phyloP scores from a whole-genome alignment of 768 basidiomycete species.

The Crepidotus variabilis region DNA sequence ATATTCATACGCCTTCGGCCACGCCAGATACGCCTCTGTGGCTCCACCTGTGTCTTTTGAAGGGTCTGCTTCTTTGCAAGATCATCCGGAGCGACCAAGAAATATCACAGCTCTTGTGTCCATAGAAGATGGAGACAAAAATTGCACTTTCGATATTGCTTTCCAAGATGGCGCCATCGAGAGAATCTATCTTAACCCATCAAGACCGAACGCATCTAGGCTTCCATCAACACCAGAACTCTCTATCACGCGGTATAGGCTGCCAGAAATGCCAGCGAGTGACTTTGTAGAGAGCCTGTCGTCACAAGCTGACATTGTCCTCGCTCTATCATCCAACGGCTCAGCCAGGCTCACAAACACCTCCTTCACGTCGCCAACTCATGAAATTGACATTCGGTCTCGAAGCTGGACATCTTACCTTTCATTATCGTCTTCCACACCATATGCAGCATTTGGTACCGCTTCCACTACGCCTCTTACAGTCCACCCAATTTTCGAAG shows the following conservation, averaged over 20 bases:
- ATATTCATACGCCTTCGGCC: conserved; percentile 52
- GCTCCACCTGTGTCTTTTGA: conserved; percentile 45
- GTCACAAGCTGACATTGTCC: conserved; percentile 35
- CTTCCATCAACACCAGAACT: conserved; percentile 5
- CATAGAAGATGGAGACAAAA: conserved; percentile 37
- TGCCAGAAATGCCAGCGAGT: conserved; percentile 29
- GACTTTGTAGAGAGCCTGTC: conserved; percentile 58
- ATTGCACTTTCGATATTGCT: conserved; percentile 48
- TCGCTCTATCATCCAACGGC: conserved; percentile 51
- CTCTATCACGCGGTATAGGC: conserved; percentile 19
- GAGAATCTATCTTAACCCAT: conserved; percentile 27
- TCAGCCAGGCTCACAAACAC: conserved; percentile 10
- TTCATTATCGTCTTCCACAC: conserved; percentile 42
- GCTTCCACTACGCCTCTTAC: conserved; percentile 56
- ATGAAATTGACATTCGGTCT: conserved; percentile 37
- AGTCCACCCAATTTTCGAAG: conserved; percentile 49
- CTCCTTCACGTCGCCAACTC: conserved; percentile 3
- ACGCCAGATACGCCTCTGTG: conserved; percentile 21
- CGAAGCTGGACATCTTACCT: conserved; percentile 68
- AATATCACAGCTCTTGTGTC: conserved; percentile 58
- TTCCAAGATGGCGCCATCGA: conserved; percentile 60
- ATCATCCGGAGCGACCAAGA: conserved; percentile 26
- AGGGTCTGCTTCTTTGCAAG: conserved; percentile 36
- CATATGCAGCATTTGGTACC: conserved; percentile 68
- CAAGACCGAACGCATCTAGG: conserved; percentile 5